phyloP scores from a whole-genome alignment of 1,284 basidiomycete genomes.

The Pascua sp. region DNA sequence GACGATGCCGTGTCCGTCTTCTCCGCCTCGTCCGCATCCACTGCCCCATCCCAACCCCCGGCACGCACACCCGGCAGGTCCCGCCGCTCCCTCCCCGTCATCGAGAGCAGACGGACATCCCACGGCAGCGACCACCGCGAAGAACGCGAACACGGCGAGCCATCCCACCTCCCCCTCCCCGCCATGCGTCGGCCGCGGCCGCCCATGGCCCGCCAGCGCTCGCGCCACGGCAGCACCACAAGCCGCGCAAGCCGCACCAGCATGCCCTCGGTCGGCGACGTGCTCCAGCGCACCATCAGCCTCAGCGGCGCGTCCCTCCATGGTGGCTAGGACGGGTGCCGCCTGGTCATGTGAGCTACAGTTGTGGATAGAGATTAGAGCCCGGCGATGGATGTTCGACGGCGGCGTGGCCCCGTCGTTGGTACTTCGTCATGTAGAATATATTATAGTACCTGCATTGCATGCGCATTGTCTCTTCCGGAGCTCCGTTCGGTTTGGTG shows the following conservation, averaged over 20 bases:
- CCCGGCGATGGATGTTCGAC: too few species aligned
- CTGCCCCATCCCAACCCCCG: too few species aligned
- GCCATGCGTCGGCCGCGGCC: not conserved
- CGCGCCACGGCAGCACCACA: slow-evolving; percentile 4
- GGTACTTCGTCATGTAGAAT: not conserved
- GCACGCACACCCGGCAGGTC: too few species aligned
- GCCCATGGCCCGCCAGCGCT: slow-evolving; percentile 3
- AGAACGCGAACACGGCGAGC: slow-evolving; percentile 20
- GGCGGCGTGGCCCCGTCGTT: too few species aligned
- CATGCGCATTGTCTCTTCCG: too few species aligned
- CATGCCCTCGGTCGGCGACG: slow-evolving; percentile 26
- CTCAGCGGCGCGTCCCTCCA: slow-evolving; percentile 36
- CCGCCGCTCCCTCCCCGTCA: too few species aligned
- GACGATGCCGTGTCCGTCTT: not conserved
- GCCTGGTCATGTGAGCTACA: too few species aligned
- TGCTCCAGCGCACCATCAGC: slow-evolving; percentile 36
- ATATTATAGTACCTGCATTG: not conserved
- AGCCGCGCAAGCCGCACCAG: not conserved
- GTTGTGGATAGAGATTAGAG: too few species aligned
- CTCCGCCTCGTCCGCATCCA: too few species aligned
- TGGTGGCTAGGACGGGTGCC: slow-evolving; percentile 20
- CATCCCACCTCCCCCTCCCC: slow-evolving; percentile 8
- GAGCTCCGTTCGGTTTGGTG: too few species aligned
- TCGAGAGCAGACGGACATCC: not conserved
- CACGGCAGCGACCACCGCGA: slow-evolving; percentile 8